phyloP scores from a whole-genome alignment of 2,329 filamentous ascomycete genomes.

The Fonsecaea multimorphosa region DNA sequence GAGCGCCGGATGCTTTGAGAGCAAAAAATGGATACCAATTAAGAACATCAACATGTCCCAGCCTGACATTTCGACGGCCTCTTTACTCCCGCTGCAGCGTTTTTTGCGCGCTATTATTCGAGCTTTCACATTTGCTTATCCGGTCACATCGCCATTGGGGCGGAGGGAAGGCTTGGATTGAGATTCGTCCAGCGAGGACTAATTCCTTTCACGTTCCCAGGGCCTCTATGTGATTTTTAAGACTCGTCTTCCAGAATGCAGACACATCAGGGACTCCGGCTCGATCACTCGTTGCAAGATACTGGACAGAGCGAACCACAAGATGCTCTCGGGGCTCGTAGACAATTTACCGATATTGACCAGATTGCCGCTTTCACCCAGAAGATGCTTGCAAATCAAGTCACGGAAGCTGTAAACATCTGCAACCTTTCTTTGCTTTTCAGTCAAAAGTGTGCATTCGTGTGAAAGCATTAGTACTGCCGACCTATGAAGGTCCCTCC shows the following conservation, averaged over 20 bases:
- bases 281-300: neutral
- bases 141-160: neutral
- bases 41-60: constrained; percentile 13
- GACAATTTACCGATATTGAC: neutral
- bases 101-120: neutral
- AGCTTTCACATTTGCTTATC: neutral
- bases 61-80: constrained; percentile 7
- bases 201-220: neutral
- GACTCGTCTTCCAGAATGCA: neutral
- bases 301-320: neutral
- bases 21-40: constrained; percentile 31
- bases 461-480: neutral
- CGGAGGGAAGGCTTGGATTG: neutral
- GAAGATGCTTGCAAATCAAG: neutral
- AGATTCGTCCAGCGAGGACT: neutral
- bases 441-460: neutral
- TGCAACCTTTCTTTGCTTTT: neutral
- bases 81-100: neutral
- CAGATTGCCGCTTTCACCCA: neutral
- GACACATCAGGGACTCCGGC: neutral
- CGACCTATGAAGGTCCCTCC: neutral
- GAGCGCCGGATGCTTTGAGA: constrained; percentile 22
- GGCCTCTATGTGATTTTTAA: neutral
- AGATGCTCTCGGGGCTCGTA: neutral
- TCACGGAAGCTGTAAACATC: neutral